Conservation (phyloP, 108 stramenopile genomes). For the Fistulifera pelliculosa region DNA sequence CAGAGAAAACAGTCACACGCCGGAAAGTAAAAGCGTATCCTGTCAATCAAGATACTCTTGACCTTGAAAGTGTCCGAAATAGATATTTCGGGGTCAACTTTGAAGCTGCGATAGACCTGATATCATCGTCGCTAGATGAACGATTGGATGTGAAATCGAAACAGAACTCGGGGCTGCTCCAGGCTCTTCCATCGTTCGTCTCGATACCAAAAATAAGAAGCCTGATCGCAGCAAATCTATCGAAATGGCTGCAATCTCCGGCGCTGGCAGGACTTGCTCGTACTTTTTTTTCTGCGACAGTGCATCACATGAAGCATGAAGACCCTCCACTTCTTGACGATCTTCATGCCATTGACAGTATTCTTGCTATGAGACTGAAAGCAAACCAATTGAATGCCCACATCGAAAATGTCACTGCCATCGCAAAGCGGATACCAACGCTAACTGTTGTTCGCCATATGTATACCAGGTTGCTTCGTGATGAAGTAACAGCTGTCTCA, state of each 20-base stretch:
- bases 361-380: constrained; percentile 62
- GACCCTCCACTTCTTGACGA: constrained; percentile 62
- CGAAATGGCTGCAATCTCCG: constrained; percentile 76
- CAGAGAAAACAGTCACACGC: background rate
- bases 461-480: constrained; percentile 37
- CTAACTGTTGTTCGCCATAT: constrained; percentile 40
- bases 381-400: constrained; percentile 59
- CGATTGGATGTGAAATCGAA: constrained; percentile 62
- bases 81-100: constrained; percentile 49
- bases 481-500: constrained; percentile 19
- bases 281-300: constrained; percentile 44
- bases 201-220: constrained; percentile 44
- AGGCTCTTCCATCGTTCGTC: constrained; percentile 40
- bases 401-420: constrained; percentile 53
- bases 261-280: constrained; percentile 65
- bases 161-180: constrained; percentile 65
- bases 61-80: constrained; percentile 31
- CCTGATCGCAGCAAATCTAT: constrained; percentile 42
- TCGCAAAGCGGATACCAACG: constrained; percentile 43
- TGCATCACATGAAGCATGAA: constrained; percentile 30
- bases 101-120: constrained; percentile 29
- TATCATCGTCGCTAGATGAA: constrained; percentile 33
- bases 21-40: constrained; percentile 11
- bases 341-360: constrained; percentile 44
- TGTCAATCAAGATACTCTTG: constrained; percentile 20